Evolutionary conservation across 805 yeast genomes (phyloP).

Genomic region (Metschnikowia drakensbergensis): DNA sequence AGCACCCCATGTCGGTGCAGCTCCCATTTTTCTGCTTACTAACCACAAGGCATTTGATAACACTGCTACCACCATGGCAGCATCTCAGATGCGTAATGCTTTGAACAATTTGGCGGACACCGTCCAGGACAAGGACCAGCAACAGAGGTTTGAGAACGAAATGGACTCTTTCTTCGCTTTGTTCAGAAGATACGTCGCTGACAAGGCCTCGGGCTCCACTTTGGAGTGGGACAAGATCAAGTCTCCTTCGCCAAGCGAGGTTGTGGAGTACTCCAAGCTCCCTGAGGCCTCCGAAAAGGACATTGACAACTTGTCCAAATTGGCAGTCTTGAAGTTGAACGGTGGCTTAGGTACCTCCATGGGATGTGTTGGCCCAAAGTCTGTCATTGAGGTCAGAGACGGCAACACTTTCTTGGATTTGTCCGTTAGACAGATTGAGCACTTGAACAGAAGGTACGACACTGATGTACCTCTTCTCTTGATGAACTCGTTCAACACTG

Average conservation of each 20-base stretch:
- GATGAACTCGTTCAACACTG: constrained; percentile 99
- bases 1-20: background rate
- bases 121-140: constrained; percentile 49
- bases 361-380: constrained; percentile 99
- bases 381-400: constrained; percentile 97
- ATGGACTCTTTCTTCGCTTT: constrained; percentile 93
- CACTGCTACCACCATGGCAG: constrained; percentile 92
- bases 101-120: constrained; percentile 85
- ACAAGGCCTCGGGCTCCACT: constrained; percentile 80
- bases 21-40: constrained; percentile 1
- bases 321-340: constrained; percentile 93
- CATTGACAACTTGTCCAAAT: constrained; percentile 58
- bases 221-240: constrained; percentile 94
- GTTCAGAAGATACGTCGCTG: constrained; percentile 86
- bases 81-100: constrained; percentile 96
- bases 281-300: constrained; percentile 22
- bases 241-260: constrained; percentile 87
- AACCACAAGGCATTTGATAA: constrained; percentile 77
- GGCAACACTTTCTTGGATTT: constrained; percentile 96
- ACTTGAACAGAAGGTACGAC: constrained; percentile 83
- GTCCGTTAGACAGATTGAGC: constrained; percentile 94
- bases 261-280: constrained; percentile 67
- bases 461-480: constrained; percentile 92
- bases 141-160: constrained; percentile 71
- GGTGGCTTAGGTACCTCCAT: constrained; percentile 99